Evolutionary conservation across 331 rosid genomes (phyloP).

Genomic region (Pyracantha coccinea): DNA sequence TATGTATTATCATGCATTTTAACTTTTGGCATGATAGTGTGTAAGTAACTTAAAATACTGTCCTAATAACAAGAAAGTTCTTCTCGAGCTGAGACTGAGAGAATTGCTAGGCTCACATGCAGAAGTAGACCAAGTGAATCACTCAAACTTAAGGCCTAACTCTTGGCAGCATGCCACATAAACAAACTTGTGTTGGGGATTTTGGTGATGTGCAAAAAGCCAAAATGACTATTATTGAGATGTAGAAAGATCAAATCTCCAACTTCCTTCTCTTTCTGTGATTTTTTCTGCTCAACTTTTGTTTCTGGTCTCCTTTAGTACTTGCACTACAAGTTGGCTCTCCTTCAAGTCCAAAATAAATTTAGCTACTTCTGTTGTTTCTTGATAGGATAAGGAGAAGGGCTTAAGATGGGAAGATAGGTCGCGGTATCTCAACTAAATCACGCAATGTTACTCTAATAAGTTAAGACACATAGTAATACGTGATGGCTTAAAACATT

Average conservation of each 20-base stretch:
- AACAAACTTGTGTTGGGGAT: conserved; percentile 4
- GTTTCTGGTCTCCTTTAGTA: not conserved
- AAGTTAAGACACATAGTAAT: too few species aligned
- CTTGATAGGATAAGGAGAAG: not conserved
- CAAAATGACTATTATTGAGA: too few species aligned
- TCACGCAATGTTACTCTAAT: too few species aligned
- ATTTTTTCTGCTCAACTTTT: not conserved
- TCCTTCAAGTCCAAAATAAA: not conserved
- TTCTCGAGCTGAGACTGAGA: not conserved
- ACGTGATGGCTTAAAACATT: too few species aligned
- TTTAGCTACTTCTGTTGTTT: not conserved
- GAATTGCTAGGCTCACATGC: conserved; percentile 2
- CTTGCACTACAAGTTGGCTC: not conserved
- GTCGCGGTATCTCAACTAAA: too few species aligned
- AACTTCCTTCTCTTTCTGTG: too few species aligned
- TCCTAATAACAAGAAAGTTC: not conserved
- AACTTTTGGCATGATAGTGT: not conserved
- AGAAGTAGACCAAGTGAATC: not conserved
- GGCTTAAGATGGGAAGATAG: too few species aligned
- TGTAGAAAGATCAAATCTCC: too few species aligned
- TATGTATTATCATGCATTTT: too few species aligned
- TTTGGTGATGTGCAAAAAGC: conserved; percentile 8
- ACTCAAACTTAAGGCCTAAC: not conserved
- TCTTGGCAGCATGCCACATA: not conserved
- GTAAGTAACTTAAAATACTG: not conserved